Base-by-base conservation (phyloP, 306 rosid genomes). In the Morella rubra region DNA sequence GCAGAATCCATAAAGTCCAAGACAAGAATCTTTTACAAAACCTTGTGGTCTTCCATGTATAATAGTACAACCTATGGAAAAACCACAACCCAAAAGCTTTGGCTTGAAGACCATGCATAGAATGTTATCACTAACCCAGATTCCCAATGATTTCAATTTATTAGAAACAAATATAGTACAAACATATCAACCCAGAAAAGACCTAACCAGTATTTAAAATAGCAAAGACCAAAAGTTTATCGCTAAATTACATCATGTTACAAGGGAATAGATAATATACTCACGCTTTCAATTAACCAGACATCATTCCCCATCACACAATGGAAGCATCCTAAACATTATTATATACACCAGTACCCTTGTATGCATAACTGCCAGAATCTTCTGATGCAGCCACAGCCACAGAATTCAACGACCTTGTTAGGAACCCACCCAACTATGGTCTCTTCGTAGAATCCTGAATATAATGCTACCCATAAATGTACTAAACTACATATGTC, bases 1-100 rank as follows among this genome's bases (percentile, higher is more conserved):
- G 52, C 70, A 42, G 70, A 50, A 78, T 47, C 46, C 55, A 40
- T 10, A 79, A 49, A 79, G 46, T 74, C 79, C 9, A 75, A 62
- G 40, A 37, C 41, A 1, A 52, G 18, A 5, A 15, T 16, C 37
- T 32, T 32, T 32, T 32, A 32, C 0, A 32, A 32, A 32, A 32
- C 37, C 37, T 32, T 32, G 37, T 32, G 37, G 37, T 32, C 37
- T 32, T 32, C 37, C 37, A 32, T 32, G 37, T 32, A 32, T 32
- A 32, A 32, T 32, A 32, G 3, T 32, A 32, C 37, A 32, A 32
- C 37, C 37, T 32, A 32, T 32, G 37, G 37, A 32, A 32, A 3
- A 1, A 27, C 32, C 0, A 1, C 32, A 32, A 32, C 37, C 37
- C 37, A 32, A 32, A 32, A 32, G 37, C 37, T 32, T 32, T 2